Evolutionary conservation across 306 rosid genomes (phyloP), one percentile per base, ranked within the genome.

Genomic region (Gillenia trifoliata): DNA sequence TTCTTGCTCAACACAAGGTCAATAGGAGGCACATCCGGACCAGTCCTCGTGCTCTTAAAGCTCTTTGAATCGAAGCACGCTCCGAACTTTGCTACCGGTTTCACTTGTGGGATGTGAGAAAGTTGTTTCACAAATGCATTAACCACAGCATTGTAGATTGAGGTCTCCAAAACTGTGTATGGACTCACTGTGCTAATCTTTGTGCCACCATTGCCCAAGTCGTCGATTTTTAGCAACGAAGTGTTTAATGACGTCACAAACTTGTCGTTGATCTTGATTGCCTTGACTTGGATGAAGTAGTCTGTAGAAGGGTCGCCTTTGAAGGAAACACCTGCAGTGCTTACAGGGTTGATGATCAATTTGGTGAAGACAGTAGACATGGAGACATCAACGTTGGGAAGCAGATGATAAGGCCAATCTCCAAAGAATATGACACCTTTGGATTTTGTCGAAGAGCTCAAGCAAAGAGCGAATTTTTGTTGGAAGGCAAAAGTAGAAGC

Each of bases 131-230:
- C 81, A 64, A 84, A 85, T 0, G 86, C 80, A 19, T 75, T 45
- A 8, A 63, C 22, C 2, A 89, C 69, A 11, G 86, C 85, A 22
- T 83, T 83, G 52, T 85, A 87, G 26, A 87, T 83, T 22, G 93
- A 64, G 2, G 79, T 79, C 33, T 90, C 88, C 84, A 92, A 5
- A 0, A 80, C 61, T 3, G 88, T 87, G 81, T 85, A 88, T 0
- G 91, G 98, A 52, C 79, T 54, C 7, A 83, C 85, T 5, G 89
- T 83, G 66, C 92, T 90, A 16, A 92, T 85, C 64, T 87, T 90
- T 0, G 96, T 92, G 43, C 98, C 98, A 6, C 98, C 93, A 28
- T 61, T 0, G 1, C 92, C 93, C 25, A 85, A 64, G 11, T 11
- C 15, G 66, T 85, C 68, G 67, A 89, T 77, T 12, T 85, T 63